Evolutionary conservation across 306 rosid genomes (phyloP).

Genomic region (Quercus cerris): DNA sequence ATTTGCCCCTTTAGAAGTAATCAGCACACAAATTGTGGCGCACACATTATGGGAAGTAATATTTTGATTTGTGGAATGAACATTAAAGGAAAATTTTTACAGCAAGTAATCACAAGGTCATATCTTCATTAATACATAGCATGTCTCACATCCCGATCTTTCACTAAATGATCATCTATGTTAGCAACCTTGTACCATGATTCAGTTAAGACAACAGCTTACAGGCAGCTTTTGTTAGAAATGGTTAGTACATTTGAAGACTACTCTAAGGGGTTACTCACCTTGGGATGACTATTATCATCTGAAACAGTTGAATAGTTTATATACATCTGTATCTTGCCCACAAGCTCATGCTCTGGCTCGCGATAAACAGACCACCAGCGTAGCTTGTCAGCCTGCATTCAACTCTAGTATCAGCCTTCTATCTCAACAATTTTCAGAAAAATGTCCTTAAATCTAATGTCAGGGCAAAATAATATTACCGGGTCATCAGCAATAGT

Average conservation of each 20-base stretch:
- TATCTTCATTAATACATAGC: not conserved
- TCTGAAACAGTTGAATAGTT: constrained; percentile 73
- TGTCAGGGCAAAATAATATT: constrained; percentile 24
- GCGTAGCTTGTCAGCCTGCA: constrained; percentile 91
- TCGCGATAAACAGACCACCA: constrained; percentile 89
- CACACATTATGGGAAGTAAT: not conserved
- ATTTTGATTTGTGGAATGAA: not conserved
- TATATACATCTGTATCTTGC: constrained; percentile 77
- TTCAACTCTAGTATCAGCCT: constrained; percentile 34
- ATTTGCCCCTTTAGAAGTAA: not conserved
- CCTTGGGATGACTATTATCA: constrained; percentile 81
- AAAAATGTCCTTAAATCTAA: not conserved
- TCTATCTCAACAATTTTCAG: constrained; percentile 11
- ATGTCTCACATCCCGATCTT: not conserved
- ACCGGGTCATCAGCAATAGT: constrained; percentile 83
- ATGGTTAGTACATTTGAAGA: not conserved
- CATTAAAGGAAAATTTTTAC: not conserved
- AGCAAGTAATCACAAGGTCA: not conserved
- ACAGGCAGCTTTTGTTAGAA: not conserved
- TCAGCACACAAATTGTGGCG: not conserved
- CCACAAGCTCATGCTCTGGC: constrained; percentile 82
- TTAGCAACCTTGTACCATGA: not conserved
- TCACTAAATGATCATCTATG: not conserved
- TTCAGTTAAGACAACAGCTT: constrained; percentile 6
- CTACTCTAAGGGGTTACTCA: constrained; percentile 22